Evolutionary conservation across 352 stramenopile species (phyloP).

Genomic region (Halophytophthora polymorphica): DNA sequence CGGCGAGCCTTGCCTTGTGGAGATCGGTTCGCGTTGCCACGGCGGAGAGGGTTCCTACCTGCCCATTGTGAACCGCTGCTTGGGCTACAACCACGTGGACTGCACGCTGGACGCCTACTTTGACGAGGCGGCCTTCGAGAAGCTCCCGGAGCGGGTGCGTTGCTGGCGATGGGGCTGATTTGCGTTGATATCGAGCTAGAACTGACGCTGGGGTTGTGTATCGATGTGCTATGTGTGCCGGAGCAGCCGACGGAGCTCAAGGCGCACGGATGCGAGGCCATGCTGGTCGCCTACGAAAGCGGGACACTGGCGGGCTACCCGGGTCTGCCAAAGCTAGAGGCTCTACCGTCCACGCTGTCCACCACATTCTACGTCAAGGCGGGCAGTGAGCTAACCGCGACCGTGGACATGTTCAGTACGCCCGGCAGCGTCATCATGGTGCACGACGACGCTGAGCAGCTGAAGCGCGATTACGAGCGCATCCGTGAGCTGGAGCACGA

Average conservation of each 20-base stretch:
- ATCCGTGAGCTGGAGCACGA: conserved; percentile 83
- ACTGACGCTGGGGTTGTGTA: not conserved
- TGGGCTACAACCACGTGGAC: conserved; percentile 93
- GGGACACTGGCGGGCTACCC: conserved; percentile 84
- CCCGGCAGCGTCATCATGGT: conserved; percentile 85
- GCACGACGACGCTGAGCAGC: conserved; percentile 66
- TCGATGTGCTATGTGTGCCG: conserved; percentile 12
- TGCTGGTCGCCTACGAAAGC: conserved; percentile 87
- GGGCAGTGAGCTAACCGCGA: conserved; percentile 55
- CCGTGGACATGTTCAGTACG: conserved; percentile 90
- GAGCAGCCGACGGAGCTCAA: conserved; percentile 59
- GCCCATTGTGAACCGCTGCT: conserved; percentile 85
- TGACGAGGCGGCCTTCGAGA: conserved; percentile 60
- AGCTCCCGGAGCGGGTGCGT: conserved; percentile 31
- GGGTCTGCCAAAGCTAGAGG: conserved; percentile 82
- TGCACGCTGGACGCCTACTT: conserved; percentile 87
- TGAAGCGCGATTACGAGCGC: conserved; percentile 79
- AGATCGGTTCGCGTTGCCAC: conserved; percentile 94
- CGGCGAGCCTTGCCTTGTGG: conserved; percentile 89
- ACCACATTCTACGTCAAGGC: conserved; percentile 69
- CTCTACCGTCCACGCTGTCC: conserved; percentile 86
- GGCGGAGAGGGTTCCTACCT: conserved; percentile 93
- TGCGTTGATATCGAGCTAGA: not conserved
- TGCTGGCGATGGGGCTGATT: not conserved
- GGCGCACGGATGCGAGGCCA: conserved; percentile 88